Conservation (phyloP, 805 yeast species). For the Metschnikowia hibisci region DNA sequence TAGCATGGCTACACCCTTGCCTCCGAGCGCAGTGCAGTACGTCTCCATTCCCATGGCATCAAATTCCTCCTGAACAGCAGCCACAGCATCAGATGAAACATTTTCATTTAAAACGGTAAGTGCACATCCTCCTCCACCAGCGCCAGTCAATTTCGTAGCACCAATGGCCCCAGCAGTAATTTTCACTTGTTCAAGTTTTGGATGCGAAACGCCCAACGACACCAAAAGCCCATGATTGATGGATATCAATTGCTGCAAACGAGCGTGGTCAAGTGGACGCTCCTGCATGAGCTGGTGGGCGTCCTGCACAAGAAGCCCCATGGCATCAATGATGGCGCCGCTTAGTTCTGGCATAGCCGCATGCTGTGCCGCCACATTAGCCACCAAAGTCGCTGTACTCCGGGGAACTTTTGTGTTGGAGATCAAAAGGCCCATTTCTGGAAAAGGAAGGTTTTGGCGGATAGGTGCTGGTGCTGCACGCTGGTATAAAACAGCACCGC, state of each 20-base stretch:
- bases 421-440: slow-evolving; percentile 66
- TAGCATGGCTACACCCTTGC: slow-evolving; percentile 75
- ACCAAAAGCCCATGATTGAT: slow-evolving; percentile 86
- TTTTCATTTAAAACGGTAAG: slow-evolving; percentile 68
- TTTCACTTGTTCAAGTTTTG: slow-evolving; percentile 75
- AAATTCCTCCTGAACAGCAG: slow-evolving; percentile 35
- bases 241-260: slow-evolving; percentile 59
- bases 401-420: slow-evolving; percentile 88
- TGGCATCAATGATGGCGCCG: slow-evolving; percentile 63
- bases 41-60: slow-evolving; percentile 59
- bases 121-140: slow-evolving; percentile 99
- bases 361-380: slow-evolving; percentile 59
- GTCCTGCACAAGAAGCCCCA: slow-evolving; percentile 67
- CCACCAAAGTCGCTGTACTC: slow-evolving; percentile 79
- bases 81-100: slow-evolving; percentile 30
- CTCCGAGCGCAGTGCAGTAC: slow-evolving; percentile 80
- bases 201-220: slow-evolving; percentile 89
- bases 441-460: slow-evolving; percentile 69
- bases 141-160: slow-evolving; percentile 92
- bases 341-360: slow-evolving; percentile 52
- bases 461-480: slow-evolving; percentile 58
- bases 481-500: slow-evolving; percentile 92
- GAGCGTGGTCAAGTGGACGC: slow-evolving; percentile 45
- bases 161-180: slow-evolving; percentile 69
- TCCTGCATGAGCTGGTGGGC: slow-evolving; percentile 64